Base-by-base conservation (phyloP, 306 rosid species). In the Acacia acuminata region DNA sequence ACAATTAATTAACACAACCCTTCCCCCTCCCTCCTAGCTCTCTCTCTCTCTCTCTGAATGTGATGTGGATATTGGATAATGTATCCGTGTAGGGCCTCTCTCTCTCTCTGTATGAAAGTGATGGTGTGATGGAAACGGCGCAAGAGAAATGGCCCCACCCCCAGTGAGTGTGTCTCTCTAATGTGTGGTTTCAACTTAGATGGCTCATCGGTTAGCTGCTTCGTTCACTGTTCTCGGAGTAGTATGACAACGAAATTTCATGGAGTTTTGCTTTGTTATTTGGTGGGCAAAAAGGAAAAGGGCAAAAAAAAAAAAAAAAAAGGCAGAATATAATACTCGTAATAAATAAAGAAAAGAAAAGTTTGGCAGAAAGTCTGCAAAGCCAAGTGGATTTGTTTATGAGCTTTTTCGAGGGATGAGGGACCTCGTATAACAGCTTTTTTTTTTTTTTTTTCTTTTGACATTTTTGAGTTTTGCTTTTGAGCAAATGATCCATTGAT, bases 211-310 rank as follows among this genome's bases (percentile, higher is more conserved):
- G 58, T 44, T 55, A 78, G 36, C 71, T 13, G 13, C 68, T 56
- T 71, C 79, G 12, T 70, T 64, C 79, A 64, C 79, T 50, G 3
- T 40, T 83, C 64, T 80, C 71, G 8, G 27, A 27, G 27, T 58
- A 22, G 65, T 1, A 1, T 42, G 76, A 78, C 48, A 78, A 43
- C 24, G 71, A 73, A 51, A 78, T 72, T 65, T 83, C 79, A 65
- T 34, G 9, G 42, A 30, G 30, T 32, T 38, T 38, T 27, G 32
- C 48, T 25, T 2, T 47, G 76, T 47, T 25, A 15, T 71, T 71
- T 34, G 36, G 24, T 7, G 7, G 2, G 7, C 3, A 58, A 44
- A 20, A 15, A 13, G 71, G 15, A 30, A 77, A 47, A 4, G 2
- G 34, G 12, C 30, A 64, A 56, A n/a, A 58, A 58, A 22, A 3